These are phyloP conservation scores for Colletotrichum australisinense DNA, from an alignment of 2,329 filamentous ascomycete species.

Conservation along the genomic window DNA sequence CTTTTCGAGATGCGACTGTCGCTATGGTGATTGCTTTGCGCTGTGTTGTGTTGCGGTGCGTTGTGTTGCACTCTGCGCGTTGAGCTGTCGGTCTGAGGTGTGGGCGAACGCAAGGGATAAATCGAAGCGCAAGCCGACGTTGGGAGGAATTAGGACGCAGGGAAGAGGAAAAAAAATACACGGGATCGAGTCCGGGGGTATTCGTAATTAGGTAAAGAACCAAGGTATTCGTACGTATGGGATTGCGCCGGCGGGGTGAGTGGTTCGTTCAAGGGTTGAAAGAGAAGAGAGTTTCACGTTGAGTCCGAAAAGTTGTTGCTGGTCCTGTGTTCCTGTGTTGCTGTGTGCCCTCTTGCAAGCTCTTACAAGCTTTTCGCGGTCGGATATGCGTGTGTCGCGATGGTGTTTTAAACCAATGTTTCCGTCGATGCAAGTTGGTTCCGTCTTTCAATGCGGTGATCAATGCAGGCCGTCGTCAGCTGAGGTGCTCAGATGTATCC, in stretches of 20 bases:
- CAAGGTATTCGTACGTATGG: not conserved
- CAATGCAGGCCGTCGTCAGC: not conserved
- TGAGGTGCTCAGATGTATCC: not conserved
- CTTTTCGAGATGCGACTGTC: not conserved
- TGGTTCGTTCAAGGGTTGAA: not conserved
- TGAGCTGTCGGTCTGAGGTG: not conserved
- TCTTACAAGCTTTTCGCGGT: slow-evolving; percentile 27
- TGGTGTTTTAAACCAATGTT: slow-evolving; percentile 35
- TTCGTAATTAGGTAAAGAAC: not conserved
- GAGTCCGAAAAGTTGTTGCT: not conserved
- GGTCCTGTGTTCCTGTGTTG: too few relatives aligned
- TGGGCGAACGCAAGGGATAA: not conserved
- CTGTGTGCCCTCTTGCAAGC: not conserved
- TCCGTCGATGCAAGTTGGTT: slow-evolving; percentile 24
- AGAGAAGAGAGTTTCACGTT: not conserved
- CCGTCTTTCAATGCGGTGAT: slow-evolving; percentile 12
- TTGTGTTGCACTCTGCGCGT: not conserved
- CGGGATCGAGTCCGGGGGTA: slow-evolving; percentile 10
- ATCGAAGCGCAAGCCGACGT: slow-evolving; percentile 14
- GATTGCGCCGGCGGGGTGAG: not conserved
- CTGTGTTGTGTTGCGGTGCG: not conserved
- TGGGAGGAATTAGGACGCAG: not conserved
- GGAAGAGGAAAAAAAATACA: not conserved
- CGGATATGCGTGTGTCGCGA: slow-evolving; percentile 31
- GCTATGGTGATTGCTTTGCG: not conserved